These are phyloP conservation scores for Naganishia cerealis DNA, from an alignment of 1,284 basidiomycete species.

Conservation along the genomic window DNA sequence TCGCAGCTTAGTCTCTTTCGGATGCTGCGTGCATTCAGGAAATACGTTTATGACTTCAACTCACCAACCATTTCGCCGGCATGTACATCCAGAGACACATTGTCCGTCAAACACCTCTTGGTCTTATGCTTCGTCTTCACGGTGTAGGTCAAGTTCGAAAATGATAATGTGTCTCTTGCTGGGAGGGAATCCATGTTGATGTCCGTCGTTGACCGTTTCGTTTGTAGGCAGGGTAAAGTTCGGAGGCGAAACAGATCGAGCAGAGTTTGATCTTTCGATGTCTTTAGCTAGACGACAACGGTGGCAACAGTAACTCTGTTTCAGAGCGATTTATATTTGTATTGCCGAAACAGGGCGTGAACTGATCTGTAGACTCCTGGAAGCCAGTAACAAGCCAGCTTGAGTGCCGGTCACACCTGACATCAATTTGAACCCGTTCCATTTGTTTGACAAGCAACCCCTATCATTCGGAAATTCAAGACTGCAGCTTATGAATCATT, in stretches of 20 bases:
- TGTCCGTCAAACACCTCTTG: conserved; percentile 29
- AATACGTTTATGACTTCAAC: background rate
- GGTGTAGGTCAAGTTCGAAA: conserved; percentile 31
- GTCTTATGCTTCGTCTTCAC: conserved; percentile 34
- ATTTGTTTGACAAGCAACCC: too few species aligned
- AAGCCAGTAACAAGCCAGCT: too few species aligned
- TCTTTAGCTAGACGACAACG: background rate
- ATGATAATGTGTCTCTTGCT: background rate
- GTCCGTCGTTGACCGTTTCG: background rate
- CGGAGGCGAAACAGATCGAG: too few species aligned
- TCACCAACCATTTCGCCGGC: conserved; percentile 33
- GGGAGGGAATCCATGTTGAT: background rate
- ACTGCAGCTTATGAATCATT: too few species aligned
- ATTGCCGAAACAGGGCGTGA: too few species aligned
- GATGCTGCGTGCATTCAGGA: background rate
- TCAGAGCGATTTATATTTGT: too few species aligned
- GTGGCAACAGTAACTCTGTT: background rate
- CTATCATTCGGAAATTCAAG: too few species aligned
- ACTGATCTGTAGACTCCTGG: too few species aligned
- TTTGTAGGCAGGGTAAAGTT: too few species aligned
- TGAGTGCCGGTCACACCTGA: too few species aligned
- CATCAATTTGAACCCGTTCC: too few species aligned
- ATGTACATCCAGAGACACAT: conserved; percentile 16
- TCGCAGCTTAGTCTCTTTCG: background rate
- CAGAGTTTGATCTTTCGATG: too few species aligned